phyloP scores from a whole-genome alignment of 768 basidiomycete genomes.

The Obba rivulosa region DNA sequence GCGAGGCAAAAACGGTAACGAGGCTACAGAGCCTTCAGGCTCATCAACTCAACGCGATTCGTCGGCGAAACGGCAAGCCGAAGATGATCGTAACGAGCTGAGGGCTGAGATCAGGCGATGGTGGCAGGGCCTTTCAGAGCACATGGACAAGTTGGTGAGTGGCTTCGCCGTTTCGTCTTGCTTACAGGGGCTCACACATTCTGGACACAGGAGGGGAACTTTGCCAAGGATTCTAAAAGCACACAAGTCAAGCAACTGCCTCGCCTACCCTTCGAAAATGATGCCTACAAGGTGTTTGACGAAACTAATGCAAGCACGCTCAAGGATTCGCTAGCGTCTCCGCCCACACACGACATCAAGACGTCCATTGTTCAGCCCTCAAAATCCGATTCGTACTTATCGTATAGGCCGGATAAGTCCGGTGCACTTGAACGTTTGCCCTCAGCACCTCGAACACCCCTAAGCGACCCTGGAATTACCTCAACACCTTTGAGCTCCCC shows the following conservation, averaged over 20 bases:
- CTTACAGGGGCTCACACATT: neutral
- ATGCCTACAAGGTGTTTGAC: conserved; percentile 33
- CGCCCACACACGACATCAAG: neutral
- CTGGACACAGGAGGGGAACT: conserved; percentile 37
- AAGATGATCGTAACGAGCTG: conserved; percentile 43
- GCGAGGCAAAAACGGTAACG: conserved; percentile 20
- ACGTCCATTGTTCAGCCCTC: neutral
- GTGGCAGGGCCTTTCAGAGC: conserved; percentile 61
- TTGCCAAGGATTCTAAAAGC: conserved; percentile 16
- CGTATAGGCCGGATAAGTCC: neutral
- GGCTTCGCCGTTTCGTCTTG: neutral
- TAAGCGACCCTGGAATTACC: conserved; percentile 4
- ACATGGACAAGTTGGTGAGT: conserved; percentile 56
- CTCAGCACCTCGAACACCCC: neutral
- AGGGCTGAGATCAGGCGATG: conserved; percentile 56
- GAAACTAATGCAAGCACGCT: conserved; percentile 16
- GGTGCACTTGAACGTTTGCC: conserved; percentile 7
- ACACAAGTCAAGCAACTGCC: conserved; percentile 46
- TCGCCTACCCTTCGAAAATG: conserved; percentile 53
- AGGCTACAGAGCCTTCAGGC: neutral
- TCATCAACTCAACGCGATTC: too few relatives aligned
- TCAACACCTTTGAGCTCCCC: conserved; percentile 10
- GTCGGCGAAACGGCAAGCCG: neutral
- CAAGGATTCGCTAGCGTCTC: conserved; percentile 1
- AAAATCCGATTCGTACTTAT: neutral